These are phyloP conservation scores for Candida pseudoglaebosa DNA, from an alignment of 805 yeast genomes.

Conservation along the genomic window DNA sequence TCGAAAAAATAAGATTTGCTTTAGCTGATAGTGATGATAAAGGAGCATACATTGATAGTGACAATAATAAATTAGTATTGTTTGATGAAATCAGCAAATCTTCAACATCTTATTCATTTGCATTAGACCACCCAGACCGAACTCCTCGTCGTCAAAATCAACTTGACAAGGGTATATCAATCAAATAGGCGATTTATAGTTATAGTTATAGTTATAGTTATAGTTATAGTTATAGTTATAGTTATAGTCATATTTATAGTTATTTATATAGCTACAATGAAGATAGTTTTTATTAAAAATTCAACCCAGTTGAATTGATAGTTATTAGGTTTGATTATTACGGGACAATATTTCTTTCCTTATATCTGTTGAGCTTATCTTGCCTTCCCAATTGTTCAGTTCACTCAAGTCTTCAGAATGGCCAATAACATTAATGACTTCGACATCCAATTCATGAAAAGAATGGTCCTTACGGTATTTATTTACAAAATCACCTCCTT, in stretches of 20 bases:
- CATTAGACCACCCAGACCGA: slow-evolving; percentile 86
- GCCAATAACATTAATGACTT: slow-evolving; percentile 55
- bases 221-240: no score
- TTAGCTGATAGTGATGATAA: slow-evolving; percentile 42
- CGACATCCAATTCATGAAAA: slow-evolving; percentile 42
- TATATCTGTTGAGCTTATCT: slow-evolving; percentile 80
- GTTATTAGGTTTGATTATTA: background rate
- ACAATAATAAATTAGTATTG: slow-evolving; percentile 52
- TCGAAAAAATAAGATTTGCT: slow-evolving; percentile 69
- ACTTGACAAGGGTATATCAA: slow-evolving; percentile 42
- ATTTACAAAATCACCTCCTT: slow-evolving; percentile 76
- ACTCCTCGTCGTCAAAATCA: slow-evolving; percentile 40
- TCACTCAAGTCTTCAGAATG: slow-evolving; percentile 36
- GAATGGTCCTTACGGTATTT: slow-evolving; percentile 54
- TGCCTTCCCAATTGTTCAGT: slow-evolving; percentile 54
- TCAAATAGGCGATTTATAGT: slow-evolving; percentile 18
- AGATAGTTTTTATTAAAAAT: background rate
- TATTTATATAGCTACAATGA: background rate
- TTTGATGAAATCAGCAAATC: slow-evolving; percentile 45
- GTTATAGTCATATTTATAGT: no score
- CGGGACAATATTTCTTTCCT: slow-evolving; percentile 34
- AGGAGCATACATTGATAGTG: slow-evolving; percentile 42
- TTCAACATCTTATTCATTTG: slow-evolving; percentile 51
- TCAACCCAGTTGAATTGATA: no score
- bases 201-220: no score